Conservation (phyloP, 768 basidiomycete species). For the Termitomyces sp. region DNA sequence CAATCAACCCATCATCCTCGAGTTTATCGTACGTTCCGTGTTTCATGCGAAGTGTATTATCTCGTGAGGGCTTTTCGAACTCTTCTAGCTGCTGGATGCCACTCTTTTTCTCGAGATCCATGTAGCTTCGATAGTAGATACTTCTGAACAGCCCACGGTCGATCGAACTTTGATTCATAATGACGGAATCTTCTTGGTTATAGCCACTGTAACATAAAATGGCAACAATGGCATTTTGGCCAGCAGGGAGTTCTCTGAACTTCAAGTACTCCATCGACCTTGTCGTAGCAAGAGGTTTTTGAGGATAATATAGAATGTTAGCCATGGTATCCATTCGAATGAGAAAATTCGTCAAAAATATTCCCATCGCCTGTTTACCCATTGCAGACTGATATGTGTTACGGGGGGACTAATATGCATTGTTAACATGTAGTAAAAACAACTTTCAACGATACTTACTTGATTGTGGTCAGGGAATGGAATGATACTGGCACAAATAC, state of each 20-base stretch:
- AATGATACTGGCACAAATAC: constrained; percentile 97
- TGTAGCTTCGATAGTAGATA: constrained; percentile 97
- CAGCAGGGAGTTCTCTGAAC: constrained; percentile 96
- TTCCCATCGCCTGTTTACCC: constrained; percentile 99
- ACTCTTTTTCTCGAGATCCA: constrained; percentile 97
- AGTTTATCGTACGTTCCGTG: constrained; percentile 98
- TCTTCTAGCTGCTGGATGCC: constrained; percentile 90
- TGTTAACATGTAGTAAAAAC: constrained; percentile 5
- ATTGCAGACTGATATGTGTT: constrained; percentile 99
- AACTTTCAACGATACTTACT: constrained; percentile 38
- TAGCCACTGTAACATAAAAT: constrained; percentile 99
- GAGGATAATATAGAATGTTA: constrained; percentile 98
- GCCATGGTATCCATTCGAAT: constrained; percentile 99
- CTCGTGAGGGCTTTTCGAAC: constrained; percentile 93
- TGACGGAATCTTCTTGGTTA: constrained; percentile 99
- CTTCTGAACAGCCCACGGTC: constrained; percentile 98
- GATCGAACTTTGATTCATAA: constrained; percentile 99
- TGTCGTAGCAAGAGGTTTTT: constrained; percentile 97
- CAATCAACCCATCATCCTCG: constrained; percentile 93
- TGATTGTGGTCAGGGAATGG: constrained; percentile 99
- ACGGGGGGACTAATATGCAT: constrained; percentile 76
- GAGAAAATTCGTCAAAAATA: constrained; percentile 96
- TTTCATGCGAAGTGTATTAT: constrained; percentile 93
- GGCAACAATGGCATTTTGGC: constrained; percentile 98
- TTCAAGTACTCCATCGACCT: constrained; percentile 99